Conservation (phyloP, 2,329 filamentous ascomycete species). For the Ascochyta koolunga region DNA sequence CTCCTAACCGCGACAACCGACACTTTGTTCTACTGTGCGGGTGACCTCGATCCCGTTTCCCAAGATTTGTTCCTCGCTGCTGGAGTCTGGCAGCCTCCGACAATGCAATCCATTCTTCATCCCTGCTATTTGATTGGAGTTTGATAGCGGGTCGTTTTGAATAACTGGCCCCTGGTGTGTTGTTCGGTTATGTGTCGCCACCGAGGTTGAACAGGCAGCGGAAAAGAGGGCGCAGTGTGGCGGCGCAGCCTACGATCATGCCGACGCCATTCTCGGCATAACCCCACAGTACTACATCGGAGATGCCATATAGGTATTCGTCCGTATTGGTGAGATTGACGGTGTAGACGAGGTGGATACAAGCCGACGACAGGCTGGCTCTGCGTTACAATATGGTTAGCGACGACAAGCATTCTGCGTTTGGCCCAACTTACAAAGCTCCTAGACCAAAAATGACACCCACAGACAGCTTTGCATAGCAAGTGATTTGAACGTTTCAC, state of each 20-base stretch:
- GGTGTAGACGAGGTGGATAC: conserved; percentile 46
- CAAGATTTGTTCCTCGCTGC: conserved; percentile 7
- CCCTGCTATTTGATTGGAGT: not conserved
- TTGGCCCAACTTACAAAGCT: conserved; percentile 26
- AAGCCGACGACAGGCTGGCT: conserved; percentile 38
- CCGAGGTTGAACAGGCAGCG: conserved; percentile 29
- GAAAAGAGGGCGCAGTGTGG: conserved; percentile 44
- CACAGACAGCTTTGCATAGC: conserved; percentile 34
- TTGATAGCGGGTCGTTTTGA: not conserved
- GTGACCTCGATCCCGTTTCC: conserved; percentile 3
- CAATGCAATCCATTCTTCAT: conserved; percentile 14
- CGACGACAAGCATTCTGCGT: not conserved
- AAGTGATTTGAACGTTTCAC: conserved; percentile 35
- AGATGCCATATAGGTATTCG: conserved; percentile 43
- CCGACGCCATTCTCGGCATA: conserved; percentile 47
- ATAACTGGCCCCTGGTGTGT: not conserved
- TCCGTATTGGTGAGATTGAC: conserved; percentile 39
- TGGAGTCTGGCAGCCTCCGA: conserved; percentile 7
- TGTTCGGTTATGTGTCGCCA: conserved; percentile 8
- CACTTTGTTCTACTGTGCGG: not conserved
- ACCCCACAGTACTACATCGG: conserved; percentile 46
- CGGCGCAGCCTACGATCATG: conserved; percentile 43
- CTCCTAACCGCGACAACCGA: not conserved
- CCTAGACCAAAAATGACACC: conserved; percentile 27
- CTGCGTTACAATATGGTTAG: conserved; percentile 19